A percentile compares a stretch with the other conserved stretches of the same genome.
phyloP scores from a whole-genome alignment of 805 yeast genomes.

The Ogataea trehaloabstinens region DNA sequence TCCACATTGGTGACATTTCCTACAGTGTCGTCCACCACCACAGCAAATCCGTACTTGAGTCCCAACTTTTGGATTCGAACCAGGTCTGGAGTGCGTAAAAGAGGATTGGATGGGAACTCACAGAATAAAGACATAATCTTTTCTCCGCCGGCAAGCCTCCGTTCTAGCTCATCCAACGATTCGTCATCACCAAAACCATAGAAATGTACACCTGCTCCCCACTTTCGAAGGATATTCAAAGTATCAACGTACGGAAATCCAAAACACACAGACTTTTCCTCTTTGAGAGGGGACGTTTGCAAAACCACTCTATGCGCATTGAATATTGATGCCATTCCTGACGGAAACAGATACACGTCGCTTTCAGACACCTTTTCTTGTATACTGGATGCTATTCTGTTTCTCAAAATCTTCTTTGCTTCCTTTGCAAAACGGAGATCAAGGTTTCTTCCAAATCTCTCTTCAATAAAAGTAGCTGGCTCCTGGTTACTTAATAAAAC shows the following conservation, averaged over 20 bases:
- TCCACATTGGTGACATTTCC: conserved; percentile 87
- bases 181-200: conserved; percentile 80
- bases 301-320: conserved; percentile 59
- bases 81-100: conserved; percentile 81
- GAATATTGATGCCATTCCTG: conserved; percentile 93
- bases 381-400: conserved; percentile 70
- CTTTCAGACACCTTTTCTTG: conserved; percentile 33
- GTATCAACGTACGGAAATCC: conserved; percentile 98
- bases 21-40: conserved; percentile 91
- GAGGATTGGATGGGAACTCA: conserved; percentile 95
- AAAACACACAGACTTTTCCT: conserved; percentile 77
- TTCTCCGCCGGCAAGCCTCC: conserved; percentile 57
- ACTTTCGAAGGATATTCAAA: conserved; percentile 76
- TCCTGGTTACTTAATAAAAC: conserved; percentile 38
- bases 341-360: conserved; percentile 81
- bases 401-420: conserved; percentile 71
- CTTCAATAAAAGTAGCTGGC: conserved; percentile 71
- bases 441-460: conserved; percentile 85
- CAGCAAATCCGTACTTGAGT: conserved; percentile 66
- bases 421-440: conserved; percentile 72
- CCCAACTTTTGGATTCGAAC: conserved; percentile 62
- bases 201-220: conserved; percentile 89
- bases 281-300: conserved; percentile 16
- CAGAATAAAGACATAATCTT: conserved; percentile 77
- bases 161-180: conserved; percentile 64